Evolutionary conservation across 768 basidiomycete species (phyloP).

Genomic region (Paxillus rubicundulus): DNA sequence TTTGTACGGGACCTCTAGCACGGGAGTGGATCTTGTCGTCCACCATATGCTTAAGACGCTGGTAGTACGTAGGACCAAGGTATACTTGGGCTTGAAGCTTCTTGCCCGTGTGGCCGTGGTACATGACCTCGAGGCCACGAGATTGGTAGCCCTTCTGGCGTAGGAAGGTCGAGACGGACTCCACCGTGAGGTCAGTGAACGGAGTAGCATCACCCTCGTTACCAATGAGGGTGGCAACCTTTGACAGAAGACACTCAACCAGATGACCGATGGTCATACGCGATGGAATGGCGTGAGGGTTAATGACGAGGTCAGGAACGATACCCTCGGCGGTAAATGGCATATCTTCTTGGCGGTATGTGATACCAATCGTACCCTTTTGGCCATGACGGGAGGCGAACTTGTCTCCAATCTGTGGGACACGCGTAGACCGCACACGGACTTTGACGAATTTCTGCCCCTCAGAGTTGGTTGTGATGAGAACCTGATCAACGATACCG

Average conservation of each 20-base stretch:
- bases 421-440: slow-evolving; percentile 90
- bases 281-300: slow-evolving; percentile 98
- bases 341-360: slow-evolving; percentile 99
- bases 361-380: slow-evolving; percentile 99
- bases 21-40: slow-evolving; percentile 99
- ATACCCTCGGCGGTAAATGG: slow-evolving; percentile 97
- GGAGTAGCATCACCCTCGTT: slow-evolving; percentile 99
- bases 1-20: slow-evolving; percentile 96
- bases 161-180: slow-evolving; percentile 92
- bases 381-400: slow-evolving; percentile 99
- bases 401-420: slow-evolving; percentile 98
- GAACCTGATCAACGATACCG: slow-evolving; percentile 95
- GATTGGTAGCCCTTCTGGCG: slow-evolving; percentile 92
- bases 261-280: slow-evolving; percentile 99
- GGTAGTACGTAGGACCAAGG: slow-evolving; percentile 98
- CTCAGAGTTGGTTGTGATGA: slow-evolving; percentile 94
- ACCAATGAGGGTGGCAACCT: slow-evolving; percentile 93
- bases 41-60: slow-evolving; percentile 99
- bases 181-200: slow-evolving; percentile 96
- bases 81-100: slow-evolving; percentile 98
- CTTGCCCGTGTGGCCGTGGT: slow-evolving; percentile 96
- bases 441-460: slow-evolving; percentile 99
- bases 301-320: slow-evolving; percentile 96
- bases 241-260: slow-evolving; percentile 96
- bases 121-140: slow-evolving; percentile 97